Evolutionary conservation across 75 land plant genomes (phyloP).

Genomic region (Pseudotsuga menziesii): DNA sequence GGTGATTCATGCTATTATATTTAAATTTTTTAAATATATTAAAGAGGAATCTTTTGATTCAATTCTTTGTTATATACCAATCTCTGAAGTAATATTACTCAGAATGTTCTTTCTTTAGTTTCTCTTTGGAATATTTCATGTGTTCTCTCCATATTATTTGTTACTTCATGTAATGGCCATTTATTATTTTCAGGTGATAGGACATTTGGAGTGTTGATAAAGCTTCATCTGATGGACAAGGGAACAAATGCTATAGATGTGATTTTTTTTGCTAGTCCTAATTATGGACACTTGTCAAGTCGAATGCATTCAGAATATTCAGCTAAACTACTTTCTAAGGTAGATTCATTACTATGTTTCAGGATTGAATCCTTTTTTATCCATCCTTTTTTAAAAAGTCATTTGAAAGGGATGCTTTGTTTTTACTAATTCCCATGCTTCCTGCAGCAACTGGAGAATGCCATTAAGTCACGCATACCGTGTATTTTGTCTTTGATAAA

Average conservation of each 20-base stretch:
- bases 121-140: no score
- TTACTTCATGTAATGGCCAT: no score
- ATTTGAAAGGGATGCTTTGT: not conserved
- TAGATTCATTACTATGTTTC: conserved; percentile 7
- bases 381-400: not conserved
- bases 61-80: no score
- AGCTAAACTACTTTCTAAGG: conserved; percentile 80
- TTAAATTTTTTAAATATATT: not conserved
- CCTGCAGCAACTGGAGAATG: conserved; percentile 69
- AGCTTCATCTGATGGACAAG: conserved; percentile 83
- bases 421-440: not conserved
- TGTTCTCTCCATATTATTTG: no score
- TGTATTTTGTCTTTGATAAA: conserved; percentile 71
- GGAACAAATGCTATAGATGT: conserved; percentile 85
- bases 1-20: not conserved
- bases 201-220: conserved; percentile 84
- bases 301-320: conserved; percentile 89
- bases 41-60: not conserved
- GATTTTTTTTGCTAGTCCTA: conserved; percentile 58
- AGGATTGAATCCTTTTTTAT: conserved; percentile 4
- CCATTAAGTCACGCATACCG: conserved; percentile 66
- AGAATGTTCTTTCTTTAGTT: no score
- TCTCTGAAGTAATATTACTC: no score
- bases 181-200: conserved; percentile 47
- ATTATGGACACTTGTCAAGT: conserved; percentile 68